A percentile compares a stretch with the other conserved stretches of the same genome.
Evolutionary conservation across 2,329 filamentous ascomycete genomes (phyloP).

Genomic region (Paecilomyces niveus): DNA sequence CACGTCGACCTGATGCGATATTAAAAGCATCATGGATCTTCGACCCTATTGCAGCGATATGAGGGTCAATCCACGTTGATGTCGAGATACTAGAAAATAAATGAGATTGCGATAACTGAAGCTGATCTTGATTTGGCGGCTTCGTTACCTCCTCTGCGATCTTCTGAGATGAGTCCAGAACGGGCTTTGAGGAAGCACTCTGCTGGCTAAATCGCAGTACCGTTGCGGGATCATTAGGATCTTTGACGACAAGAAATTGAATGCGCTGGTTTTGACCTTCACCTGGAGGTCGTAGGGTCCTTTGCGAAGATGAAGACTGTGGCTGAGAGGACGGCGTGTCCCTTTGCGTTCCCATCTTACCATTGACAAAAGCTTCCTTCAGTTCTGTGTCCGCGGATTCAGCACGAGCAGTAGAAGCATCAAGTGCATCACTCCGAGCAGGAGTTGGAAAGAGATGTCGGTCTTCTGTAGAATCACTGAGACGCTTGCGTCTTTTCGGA

Average conservation of each 20-base stretch:
- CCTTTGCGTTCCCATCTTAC: slow-evolving; percentile 3
- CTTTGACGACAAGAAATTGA: slow-evolving; percentile 70
- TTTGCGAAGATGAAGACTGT: slow-evolving; percentile 18
- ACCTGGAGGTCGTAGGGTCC: slow-evolving; percentile 19
- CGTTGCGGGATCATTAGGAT: slow-evolving; percentile 60
- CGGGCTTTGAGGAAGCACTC: slow-evolving; percentile 47
- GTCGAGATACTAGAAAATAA: slow-evolving; percentile 13
- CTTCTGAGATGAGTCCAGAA: slow-evolving; percentile 11
- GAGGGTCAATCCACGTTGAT: slow-evolving; percentile 5
- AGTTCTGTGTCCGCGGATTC: not conserved
- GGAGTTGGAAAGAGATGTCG: not conserved
- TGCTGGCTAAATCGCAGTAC: slow-evolving; percentile 60
- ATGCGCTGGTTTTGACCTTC: slow-evolving; percentile 40
- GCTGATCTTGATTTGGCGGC: not conserved
- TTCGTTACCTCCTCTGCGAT: not conserved
- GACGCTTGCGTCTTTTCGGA: not conserved
- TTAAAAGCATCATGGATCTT: slow-evolving; percentile 23
- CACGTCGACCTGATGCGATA: slow-evolving; percentile 12
- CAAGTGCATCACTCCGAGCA: not conserved
- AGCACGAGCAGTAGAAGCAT: not conserved
- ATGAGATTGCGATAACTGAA: slow-evolving; percentile 10
- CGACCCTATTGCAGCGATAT: slow-evolving; percentile 11
- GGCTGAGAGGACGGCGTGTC: slow-evolving; percentile 11
- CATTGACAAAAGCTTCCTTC: slow-evolving; percentile 1
- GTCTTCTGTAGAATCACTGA: not conserved